These are phyloP conservation scores for Linum trigynum DNA, from an alignment of 345 rosid genomes.

Conservation along the genomic window DNA sequence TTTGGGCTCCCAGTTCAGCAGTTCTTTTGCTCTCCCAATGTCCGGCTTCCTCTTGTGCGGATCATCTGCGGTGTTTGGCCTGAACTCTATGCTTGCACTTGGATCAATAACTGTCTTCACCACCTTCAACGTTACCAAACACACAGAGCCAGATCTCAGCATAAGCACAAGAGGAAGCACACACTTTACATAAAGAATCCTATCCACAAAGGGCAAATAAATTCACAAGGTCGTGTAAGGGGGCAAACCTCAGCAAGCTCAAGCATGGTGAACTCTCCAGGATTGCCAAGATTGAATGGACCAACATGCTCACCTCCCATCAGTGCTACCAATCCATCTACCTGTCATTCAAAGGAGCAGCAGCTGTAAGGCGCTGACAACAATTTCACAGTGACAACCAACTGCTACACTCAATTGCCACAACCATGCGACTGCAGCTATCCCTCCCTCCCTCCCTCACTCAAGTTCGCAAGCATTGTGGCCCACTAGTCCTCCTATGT, in stretches of 20 bases:
- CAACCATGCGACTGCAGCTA: neutral
- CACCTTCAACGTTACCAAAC: conserved; percentile 33
- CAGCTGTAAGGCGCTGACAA: neutral
- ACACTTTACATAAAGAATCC: neutral
- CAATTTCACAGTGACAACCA: neutral
- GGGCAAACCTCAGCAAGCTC: conserved; percentile 89
- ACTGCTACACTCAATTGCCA: neutral
- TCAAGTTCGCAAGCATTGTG: no score
- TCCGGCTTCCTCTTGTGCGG: conserved; percentile 97
- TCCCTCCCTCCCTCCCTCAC: no score
- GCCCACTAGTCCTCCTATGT: no score
- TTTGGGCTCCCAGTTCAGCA: conserved; percentile 91
- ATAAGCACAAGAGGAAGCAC: neutral
- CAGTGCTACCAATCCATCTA: conserved; percentile 77
- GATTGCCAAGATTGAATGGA: conserved; percentile 94
- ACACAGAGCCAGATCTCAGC: neutral
- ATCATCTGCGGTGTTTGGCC: conserved; percentile 87
- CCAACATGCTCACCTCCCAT: conserved; percentile 94
- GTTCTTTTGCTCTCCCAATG: conserved; percentile 80
- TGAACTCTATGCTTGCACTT: conserved; percentile 83
- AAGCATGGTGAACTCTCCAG: conserved; percentile 97
- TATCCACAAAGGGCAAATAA: neutral
- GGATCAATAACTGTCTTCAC: conserved; percentile 92
- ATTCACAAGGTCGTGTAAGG: neutral
- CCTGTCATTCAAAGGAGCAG: conserved; percentile 35